Evolutionary conservation across 768 basidiomycete species (phyloP).

Genomic region (Hydnum rufescens): DNA sequence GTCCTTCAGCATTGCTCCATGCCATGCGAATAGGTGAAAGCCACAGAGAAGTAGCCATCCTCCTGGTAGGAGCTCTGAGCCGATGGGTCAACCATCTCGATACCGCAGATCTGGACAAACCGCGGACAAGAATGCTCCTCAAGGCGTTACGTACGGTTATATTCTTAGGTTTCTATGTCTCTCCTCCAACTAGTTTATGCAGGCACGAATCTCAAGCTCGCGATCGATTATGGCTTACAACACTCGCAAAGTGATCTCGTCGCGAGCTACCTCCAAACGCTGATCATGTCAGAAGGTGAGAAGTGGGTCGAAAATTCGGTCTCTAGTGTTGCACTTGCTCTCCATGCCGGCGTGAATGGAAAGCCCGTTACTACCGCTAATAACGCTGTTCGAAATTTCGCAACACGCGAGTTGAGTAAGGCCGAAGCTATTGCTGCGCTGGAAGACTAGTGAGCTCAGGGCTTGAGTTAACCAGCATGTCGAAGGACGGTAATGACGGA

Average conservation of each 20-base stretch:
- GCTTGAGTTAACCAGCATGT: neutral
- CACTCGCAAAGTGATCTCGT: slow-evolving; percentile 67
- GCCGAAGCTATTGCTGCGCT: slow-evolving; percentile 59
- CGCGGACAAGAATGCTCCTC: slow-evolving; percentile 47
- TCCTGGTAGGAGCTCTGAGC: slow-evolving; percentile 78
- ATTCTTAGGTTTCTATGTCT: neutral
- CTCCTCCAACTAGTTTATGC: neutral
- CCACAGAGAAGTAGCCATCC: slow-evolving; percentile 52
- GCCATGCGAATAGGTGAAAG: slow-evolving; percentile 35
- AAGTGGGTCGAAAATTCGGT: slow-evolving; percentile 65
- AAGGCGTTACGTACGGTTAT: slow-evolving; percentile 50
- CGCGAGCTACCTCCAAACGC: slow-evolving; percentile 81
- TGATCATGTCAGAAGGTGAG: slow-evolving; percentile 94
- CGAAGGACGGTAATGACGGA: slow-evolving; percentile 2
- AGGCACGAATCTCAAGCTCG: slow-evolving; percentile 76
- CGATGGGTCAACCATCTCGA: slow-evolving; percentile 79
- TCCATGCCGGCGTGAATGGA: slow-evolving; percentile 40
- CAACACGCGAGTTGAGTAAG: slow-evolving; percentile 67
- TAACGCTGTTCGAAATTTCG: slow-evolving; percentile 62
- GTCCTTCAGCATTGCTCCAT: slow-evolving; percentile 42
- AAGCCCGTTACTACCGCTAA: slow-evolving; percentile 61
- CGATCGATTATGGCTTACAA: slow-evolving; percentile 74
- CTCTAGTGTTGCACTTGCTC: slow-evolving; percentile 43
- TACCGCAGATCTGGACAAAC: slow-evolving; percentile 52
- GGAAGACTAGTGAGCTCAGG: slow-evolving; percentile 70